These are phyloP conservation scores for Euphorbia schlechtendalii DNA, from an alignment of 441 rosid species.

Conservation along the genomic window DNA sequence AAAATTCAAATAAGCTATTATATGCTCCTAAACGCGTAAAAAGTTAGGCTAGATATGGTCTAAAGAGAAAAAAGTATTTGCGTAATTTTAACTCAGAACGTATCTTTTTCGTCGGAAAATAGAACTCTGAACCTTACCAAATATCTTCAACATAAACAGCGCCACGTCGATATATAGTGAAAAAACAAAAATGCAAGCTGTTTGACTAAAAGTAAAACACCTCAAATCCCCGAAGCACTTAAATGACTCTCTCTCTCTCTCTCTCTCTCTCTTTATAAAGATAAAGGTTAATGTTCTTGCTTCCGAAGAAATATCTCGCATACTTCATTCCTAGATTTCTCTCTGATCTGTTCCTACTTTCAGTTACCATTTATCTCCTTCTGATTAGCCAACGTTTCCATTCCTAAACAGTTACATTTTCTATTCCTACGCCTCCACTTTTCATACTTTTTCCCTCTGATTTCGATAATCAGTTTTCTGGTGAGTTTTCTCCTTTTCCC, in stretches of 20 bases:
- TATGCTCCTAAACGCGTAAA: too few species aligned
- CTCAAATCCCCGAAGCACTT: constrained; percentile 2
- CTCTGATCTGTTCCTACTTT: not conserved
- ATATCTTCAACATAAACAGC: too few species aligned
- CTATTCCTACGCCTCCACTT: constrained; percentile 8
- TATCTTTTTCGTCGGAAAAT: too few species aligned
- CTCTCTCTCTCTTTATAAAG: not conserved
- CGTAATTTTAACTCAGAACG: too few species aligned
- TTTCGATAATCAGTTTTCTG: constrained; percentile 13
- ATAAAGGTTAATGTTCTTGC: not conserved
- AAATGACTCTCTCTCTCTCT: not conserved
- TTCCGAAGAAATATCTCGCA: not conserved
- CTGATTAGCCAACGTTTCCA: not conserved
- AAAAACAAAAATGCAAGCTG: not conserved
- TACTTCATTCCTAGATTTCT: not conserved
- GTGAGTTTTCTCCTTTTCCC: constrained; percentile 27
- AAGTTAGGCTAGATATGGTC: too few species aligned
- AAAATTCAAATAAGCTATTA: too few species aligned
- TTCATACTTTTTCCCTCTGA: not conserved
- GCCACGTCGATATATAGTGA: constrained; percentile 7
- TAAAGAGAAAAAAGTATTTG: too few species aligned
- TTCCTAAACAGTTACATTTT: not conserved
- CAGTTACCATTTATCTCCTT: not conserved
- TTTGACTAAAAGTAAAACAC: not conserved
- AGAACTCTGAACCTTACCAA: too few species aligned